phyloP scores from a whole-genome alignment of 2,329 filamentous ascomycete species.

The Hypoxylon sp. region DNA sequence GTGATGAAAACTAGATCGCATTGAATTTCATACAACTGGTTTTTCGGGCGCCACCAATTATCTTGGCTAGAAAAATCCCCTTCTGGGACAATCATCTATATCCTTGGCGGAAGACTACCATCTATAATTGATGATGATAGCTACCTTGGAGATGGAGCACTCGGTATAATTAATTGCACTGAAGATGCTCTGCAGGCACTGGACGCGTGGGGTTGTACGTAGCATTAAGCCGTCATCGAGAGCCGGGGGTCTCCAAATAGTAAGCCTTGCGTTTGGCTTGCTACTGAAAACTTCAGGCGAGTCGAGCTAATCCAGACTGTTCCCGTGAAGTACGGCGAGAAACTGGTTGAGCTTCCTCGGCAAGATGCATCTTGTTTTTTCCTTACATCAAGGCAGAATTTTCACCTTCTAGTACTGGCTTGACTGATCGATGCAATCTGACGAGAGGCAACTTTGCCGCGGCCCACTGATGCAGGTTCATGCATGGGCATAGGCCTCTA shows the following conservation, averaged over 20 bases:
- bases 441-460: slow-evolving; percentile 44
- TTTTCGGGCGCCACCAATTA: slow-evolving; percentile 31
- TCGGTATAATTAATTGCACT: slow-evolving; percentile 41
- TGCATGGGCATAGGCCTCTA: slow-evolving; percentile 44
- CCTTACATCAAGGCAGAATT: slow-evolving; percentile 37
- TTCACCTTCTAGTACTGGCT: slow-evolving; percentile 20
- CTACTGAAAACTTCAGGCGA: slow-evolving; percentile 25
- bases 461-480: slow-evolving; percentile 48
- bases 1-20: slow-evolving; percentile 38
- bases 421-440: slow-evolving; percentile 38
- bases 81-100: slow-evolving; percentile 33
- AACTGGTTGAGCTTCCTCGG: slow-evolving; percentile 27
- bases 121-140: slow-evolving; percentile 35
- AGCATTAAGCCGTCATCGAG: slow-evolving; percentile 41
- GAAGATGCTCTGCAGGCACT: slow-evolving; percentile 33
- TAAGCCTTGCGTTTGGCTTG: slow-evolving; percentile 38
- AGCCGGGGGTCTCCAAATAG: slow-evolving; percentile 35
- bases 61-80: slow-evolving; percentile 25
- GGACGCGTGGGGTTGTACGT: slow-evolving; percentile 44
- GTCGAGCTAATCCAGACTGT: slow-evolving; percentile 15
- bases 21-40: slow-evolving; percentile 31
- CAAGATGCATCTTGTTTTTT: slow-evolving; percentile 33
- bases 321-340: slow-evolving; percentile 27
- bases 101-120: slow-evolving; percentile 36
- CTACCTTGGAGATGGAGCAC: slow-evolving; percentile 28